These are phyloP conservation scores for Azolla pinnata DNA, from an alignment of 75 land plant species.

Conservation along the genomic window DNA sequence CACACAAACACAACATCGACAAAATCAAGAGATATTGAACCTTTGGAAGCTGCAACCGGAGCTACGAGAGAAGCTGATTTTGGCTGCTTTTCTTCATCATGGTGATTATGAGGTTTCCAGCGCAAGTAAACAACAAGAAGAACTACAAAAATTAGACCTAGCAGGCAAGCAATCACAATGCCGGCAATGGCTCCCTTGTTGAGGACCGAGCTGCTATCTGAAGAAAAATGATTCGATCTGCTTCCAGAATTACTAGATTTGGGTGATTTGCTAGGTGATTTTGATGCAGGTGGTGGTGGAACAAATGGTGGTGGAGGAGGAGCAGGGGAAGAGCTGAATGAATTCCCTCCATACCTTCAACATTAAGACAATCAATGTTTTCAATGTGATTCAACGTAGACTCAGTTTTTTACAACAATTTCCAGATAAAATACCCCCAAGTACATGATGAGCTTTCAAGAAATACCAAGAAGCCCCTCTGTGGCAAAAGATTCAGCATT, in stretches of 20 bases:
- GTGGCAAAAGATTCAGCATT: no score
- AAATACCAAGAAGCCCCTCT: no score
- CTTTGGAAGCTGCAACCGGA: not conserved
- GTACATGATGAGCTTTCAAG: no score
- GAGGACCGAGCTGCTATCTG: constrained; percentile 29
- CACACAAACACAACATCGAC: not conserved
- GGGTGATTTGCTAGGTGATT: constrained; percentile 9
- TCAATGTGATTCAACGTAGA: not conserved
- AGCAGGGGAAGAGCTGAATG: constrained; percentile 68
- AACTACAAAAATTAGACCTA: constrained; percentile 28
- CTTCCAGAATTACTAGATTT: not conserved
- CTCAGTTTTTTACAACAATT: no score
- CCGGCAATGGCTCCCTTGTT: constrained; percentile 46
- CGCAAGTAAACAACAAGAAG: constrained; percentile 23
- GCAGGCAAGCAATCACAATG: constrained; percentile 42
- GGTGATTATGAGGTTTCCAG: constrained; percentile 20
- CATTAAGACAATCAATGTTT: not conserved
- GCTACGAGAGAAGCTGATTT: not conserved
- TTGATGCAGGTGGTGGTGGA: constrained; percentile 43
- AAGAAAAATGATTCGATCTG: not conserved
- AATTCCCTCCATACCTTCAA: constrained; percentile 59
- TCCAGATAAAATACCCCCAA: not conserved
- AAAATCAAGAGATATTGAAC: not conserved
- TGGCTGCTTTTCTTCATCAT: constrained; percentile 24
- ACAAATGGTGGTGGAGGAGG: constrained; percentile 66